Evolutionary conservation across 805 yeast species (phyloP).

Genomic region (Saccharomyces paradoxus): DNA sequence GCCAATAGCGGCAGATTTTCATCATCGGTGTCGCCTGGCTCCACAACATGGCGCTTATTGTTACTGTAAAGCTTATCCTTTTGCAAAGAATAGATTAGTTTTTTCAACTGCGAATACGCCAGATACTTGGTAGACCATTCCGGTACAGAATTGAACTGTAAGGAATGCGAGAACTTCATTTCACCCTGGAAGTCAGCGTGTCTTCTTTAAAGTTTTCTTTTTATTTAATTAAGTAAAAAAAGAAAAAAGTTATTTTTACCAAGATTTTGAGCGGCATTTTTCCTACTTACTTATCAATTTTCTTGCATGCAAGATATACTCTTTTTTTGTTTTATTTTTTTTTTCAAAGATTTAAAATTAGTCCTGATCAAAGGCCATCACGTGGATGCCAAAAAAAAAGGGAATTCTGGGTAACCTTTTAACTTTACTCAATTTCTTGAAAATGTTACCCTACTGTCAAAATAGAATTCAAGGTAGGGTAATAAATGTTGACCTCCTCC

Average conservation of each 20-base stretch:
- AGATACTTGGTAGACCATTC: conserved; percentile 94
- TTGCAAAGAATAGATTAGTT: conserved; percentile 74
- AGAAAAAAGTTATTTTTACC: background rate
- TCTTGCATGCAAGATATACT: background rate
- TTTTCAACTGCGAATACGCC: conserved; percentile 81
- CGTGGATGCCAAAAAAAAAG: background rate
- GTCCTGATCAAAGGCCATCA: background rate
- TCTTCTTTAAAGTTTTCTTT: background rate
- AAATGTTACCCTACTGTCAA: background rate
- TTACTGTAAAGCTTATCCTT: conserved; percentile 40
- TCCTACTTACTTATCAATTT: background rate
- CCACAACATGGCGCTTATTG: conserved; percentile 2
- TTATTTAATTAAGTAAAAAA: background rate
- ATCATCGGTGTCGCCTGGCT: conserved; percentile 20
- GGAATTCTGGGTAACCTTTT: too few relatives aligned
- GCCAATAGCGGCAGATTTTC: background rate
- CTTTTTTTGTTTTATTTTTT: conserved; percentile 1
- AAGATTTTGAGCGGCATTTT: background rate
- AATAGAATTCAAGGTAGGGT: background rate
- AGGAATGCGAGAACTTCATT: conserved; percentile 92
- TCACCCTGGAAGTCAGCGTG: background rate
- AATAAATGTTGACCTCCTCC: background rate
- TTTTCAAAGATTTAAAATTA: background rate
- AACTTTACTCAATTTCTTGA: too few relatives aligned
- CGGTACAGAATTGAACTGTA: conserved; percentile 95